Evolutionary conservation across 805 yeast species (phyloP), one percentile per base, ranked within the genome.

Genomic region (Saturnispora bothae): DNA sequence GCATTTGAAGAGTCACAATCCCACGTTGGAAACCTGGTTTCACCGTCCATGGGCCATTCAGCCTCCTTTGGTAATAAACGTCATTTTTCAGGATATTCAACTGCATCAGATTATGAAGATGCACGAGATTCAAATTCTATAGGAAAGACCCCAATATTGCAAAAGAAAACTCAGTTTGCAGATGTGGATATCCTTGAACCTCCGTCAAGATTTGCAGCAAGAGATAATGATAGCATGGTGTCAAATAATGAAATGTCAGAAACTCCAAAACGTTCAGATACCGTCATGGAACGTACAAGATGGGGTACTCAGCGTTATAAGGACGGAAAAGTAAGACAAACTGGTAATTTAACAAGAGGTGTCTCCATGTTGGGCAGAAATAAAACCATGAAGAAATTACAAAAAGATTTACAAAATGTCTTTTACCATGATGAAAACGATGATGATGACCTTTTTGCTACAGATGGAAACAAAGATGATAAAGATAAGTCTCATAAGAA

Each of bases 291-390:
- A 47, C 69, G 94, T 50, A 72, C 78, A 48, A 69, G 95, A 60
- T 84, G 94, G 95, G 96, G 96, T 42, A 88, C 96, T 3, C 84
- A 81, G 47, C 69, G 95, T 48, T 73, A 76, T 50, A 73, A 74
- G 42, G 69, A 74, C 44, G 94, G 94, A 7, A 66, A 69, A 33
- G 88, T 92, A 17, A 38, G 36, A 17, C 26, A 31, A 10, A 38
- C 36, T 5, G 40, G 33, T 15, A 32, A 28, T 17, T 15, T 38
- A 22, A 32, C 36, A 28, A 38, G 40, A 28, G 40, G 40, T 32
- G 40, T 38, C 19, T 38, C 40, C 4, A 38, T 38, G 32, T 34
- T 53, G 14, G 68, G 69, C 6, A 63, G 88, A 46, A 69, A 77
- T 14, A 78, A 67, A 50, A 78, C 89, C 0, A 54, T 81, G 31